These are phyloP conservation scores for Citrus reticulata DNA, from an alignment of 345 rosid species.

Conservation along the genomic window DNA sequence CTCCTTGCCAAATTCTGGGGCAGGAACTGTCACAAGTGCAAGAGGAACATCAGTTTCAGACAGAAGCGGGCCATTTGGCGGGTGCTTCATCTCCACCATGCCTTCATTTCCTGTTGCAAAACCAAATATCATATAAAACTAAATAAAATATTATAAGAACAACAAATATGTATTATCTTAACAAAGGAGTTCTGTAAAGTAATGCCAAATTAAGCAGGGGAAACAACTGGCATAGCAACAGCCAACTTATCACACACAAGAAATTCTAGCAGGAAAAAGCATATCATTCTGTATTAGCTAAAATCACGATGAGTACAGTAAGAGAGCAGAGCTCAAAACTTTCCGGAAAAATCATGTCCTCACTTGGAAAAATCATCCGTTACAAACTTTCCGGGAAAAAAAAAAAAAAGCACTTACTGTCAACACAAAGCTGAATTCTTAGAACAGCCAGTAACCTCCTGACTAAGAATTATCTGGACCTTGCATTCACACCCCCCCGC, in stretches of 20 bases:
- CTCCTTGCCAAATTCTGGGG: constrained; percentile 57
- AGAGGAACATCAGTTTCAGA: constrained; percentile 52
- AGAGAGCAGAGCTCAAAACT: neutral
- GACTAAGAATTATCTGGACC: neutral
- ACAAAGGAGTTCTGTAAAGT: neutral
- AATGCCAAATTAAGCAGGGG: neutral
- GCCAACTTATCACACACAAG: neutral
- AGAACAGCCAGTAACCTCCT: neutral
- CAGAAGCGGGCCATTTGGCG: constrained; percentile 38
- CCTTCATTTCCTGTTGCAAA: constrained; percentile 52
- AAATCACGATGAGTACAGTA: neutral
- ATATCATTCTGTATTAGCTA: neutral
- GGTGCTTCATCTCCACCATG: constrained; percentile 36
- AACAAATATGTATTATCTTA: neutral
- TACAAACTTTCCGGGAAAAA: neutral
- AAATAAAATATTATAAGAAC: neutral
- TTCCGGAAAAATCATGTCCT: neutral
- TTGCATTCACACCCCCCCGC: neutral
- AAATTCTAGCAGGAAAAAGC: neutral
- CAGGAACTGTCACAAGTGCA: constrained; percentile 71
- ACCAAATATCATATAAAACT: constrained; percentile 15
- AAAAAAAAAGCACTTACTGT: neutral
- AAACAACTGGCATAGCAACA: neutral
- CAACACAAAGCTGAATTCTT: neutral
- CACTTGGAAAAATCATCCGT: neutral